Evolutionary conservation across 2,329 filamentous ascomycete genomes (phyloP), one percentile per base, ranked within the genome.

Genomic region (Colletotrichum sp.): DNA sequence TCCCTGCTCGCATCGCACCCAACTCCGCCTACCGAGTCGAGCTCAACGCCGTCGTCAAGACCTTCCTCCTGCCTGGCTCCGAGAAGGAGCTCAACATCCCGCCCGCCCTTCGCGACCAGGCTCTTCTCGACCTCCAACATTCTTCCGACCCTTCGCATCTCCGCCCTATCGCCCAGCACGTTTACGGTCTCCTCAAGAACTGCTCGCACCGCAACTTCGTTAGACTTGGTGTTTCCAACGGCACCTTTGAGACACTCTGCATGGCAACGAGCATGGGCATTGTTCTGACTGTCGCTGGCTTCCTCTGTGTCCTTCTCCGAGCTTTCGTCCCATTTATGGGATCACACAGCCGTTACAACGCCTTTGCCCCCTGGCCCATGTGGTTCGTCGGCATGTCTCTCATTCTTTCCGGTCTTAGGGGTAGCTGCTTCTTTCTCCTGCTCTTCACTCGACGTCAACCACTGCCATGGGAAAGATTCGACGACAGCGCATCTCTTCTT

Each of bases 141-240:
- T 84, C 84, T 7, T 81, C 82, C 1, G 83, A 87, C 71, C 86
- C 87, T 1, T 78, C 79, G 6, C 80, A 84, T 68, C 83, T 89
- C n/a, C 78, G 78, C 24, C 86, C 87, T 24, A 80, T 88, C 7
- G 87, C 86, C 34, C 86, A 88, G 74, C 87, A 89, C 79, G 84
- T 86, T 48, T 87, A 88, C 78, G 80, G 84, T 36, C 84, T 89
- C 34, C 83, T 89, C 21, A 85, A 84, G 74, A 87, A 86, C 80
- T 88, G 87, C 82, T 89, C 87, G 24, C 84, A 88, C 78, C 84
- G 88, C 70, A 86, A 88, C 80, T 88, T 92, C 78, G 83, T 90
- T 61, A 87, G 89, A 52, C 84, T 92, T 8, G 90, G 89, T 75
- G 87, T 90, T 39, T 88, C 86, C 79, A 90, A 88, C 79, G 87